Evolutionary conservation across 331 rosid genomes (phyloP).

Genomic region (Malus hybrid): DNA sequence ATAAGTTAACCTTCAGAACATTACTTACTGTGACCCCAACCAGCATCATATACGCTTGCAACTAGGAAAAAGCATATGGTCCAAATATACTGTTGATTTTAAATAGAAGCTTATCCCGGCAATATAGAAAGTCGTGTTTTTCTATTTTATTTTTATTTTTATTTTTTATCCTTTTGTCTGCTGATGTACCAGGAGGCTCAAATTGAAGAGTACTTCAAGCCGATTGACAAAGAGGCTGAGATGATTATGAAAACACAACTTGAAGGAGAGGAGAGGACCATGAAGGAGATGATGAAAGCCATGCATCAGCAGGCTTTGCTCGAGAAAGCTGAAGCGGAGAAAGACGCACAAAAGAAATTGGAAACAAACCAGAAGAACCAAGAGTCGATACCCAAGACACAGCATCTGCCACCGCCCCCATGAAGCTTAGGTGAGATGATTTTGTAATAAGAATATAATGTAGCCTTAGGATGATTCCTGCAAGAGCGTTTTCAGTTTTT

Average conservation of each 20-base stretch:
- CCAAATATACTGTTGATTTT: not conserved
- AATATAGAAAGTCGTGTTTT: not conserved
- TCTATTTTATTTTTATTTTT: not conserved
- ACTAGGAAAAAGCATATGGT: not conserved
- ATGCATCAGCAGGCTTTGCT: slow-evolving; percentile 53
- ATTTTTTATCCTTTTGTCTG: not conserved
- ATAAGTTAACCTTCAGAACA: not conserved
- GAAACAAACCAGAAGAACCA: slow-evolving; percentile 19
- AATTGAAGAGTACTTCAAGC: slow-evolving; percentile 82
- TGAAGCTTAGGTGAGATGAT: slow-evolving; percentile 29
- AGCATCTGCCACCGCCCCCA: slow-evolving; percentile 22
- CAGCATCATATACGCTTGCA: too few species aligned
- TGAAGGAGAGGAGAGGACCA: slow-evolving; percentile 50
- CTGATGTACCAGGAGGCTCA: slow-evolving; percentile 51
- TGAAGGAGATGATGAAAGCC: slow-evolving; percentile 46
- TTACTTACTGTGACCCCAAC: too few species aligned
- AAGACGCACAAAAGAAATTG: slow-evolving; percentile 15
- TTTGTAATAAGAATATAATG: not conserved
- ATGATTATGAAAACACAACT: slow-evolving; percentile 38
- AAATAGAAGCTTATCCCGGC: not conserved
- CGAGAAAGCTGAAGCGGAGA: slow-evolving; percentile 36
- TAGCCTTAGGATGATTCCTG: slow-evolving; percentile 10
- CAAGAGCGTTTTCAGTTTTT: slow-evolving; percentile 7
- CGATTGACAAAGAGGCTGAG: slow-evolving; percentile 66
- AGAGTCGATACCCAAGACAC: slow-evolving; percentile 19